Evolutionary conservation across 805 yeast species (phyloP), one percentile per base, ranked within the genome.

Genomic region (Pichia occidentalis): DNA sequence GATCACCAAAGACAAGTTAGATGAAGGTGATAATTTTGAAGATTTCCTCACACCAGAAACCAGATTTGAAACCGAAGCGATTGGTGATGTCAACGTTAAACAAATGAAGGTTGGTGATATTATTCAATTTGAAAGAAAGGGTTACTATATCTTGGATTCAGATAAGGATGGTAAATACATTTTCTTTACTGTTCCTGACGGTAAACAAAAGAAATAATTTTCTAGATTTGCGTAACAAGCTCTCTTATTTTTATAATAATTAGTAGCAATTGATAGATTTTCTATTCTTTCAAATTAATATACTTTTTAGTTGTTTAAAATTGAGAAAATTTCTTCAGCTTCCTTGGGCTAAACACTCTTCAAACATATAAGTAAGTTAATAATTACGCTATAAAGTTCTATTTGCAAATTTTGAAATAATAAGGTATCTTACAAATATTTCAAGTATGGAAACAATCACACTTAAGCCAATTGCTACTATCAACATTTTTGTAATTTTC

Each of bases 81-180:
- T 73, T 49, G 97, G 85, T 49, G 97, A 90, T 60, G 59, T 75
- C 45, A 88, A 87, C 57, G 75, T 88, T 46, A 73, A 73, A 54
- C 64, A 71, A 36, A 71, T 90, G 73, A 79, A 84, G 68, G 81
- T 68, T 50, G 95, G 95, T 48, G 95, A 85, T 50, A 70, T 88
- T 42, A 77, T 90, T 51, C 97, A 90, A 68, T 87, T 90, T 50
- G 97, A 90, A 68, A 84, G 97, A 71, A 90, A 90, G 70, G 97
- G 97, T 53, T 90, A 86, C 72, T 90, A 67, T 77, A 77, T 92
- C 59, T 70, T 88, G 44, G 97, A 90, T 49, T 57, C 71, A 24
- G 70, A 70, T 45, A 61, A 65, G 24, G 75, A 71, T 42, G 83
- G 79, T 41, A 67, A 75, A 51, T 80, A 77, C 46, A 80, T 82